Evolutionary conservation across 192 early-diverging fungal species (phyloP).

Genomic region (Coemansia sp.): DNA sequence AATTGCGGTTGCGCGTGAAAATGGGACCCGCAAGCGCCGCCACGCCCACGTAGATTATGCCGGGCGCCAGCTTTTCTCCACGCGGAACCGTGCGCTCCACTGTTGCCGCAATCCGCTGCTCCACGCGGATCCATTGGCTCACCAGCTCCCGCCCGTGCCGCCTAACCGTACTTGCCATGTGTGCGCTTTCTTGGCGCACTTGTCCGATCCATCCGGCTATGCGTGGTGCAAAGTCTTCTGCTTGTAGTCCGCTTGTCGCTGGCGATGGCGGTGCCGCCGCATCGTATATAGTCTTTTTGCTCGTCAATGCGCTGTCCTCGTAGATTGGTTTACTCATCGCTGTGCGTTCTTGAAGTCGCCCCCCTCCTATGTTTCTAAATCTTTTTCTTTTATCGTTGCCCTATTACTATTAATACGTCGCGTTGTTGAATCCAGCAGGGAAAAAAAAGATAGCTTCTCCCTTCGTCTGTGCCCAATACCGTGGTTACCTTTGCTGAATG

Average conservation of each 20-base stretch:
- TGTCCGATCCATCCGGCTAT: conserved; percentile 6
- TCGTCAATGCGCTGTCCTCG: background rate
- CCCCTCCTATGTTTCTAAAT: too few species aligned
- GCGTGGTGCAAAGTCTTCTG: conserved; percentile 11
- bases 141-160: conserved; percentile 23
- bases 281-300: conserved; percentile 53
- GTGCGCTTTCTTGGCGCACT: conserved; percentile 5
- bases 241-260: background rate
- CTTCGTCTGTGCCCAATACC: too few species aligned
- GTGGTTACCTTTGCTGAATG: too few species aligned
- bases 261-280: background rate
- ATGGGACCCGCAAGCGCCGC: conserved; percentile 50
- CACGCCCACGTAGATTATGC: conserved; percentile 48
- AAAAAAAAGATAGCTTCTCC: too few species aligned
- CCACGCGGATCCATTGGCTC: conserved; percentile 23
- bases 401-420: too few species aligned
- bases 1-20: conserved; percentile 40
- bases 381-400: too few species aligned
- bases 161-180: background rate
- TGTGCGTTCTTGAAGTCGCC: too few species aligned
- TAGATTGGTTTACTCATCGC: background rate
- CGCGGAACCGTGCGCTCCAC: conserved; percentile 36
- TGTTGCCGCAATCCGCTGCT: conserved; percentile 11
- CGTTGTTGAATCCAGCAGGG: too few species aligned
- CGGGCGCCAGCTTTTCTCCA: conserved; percentile 40